These are phyloP conservation scores for Stephania cephalantha DNA, from an alignment of 164 flowering plant species.

Conservation along the genomic window DNA sequence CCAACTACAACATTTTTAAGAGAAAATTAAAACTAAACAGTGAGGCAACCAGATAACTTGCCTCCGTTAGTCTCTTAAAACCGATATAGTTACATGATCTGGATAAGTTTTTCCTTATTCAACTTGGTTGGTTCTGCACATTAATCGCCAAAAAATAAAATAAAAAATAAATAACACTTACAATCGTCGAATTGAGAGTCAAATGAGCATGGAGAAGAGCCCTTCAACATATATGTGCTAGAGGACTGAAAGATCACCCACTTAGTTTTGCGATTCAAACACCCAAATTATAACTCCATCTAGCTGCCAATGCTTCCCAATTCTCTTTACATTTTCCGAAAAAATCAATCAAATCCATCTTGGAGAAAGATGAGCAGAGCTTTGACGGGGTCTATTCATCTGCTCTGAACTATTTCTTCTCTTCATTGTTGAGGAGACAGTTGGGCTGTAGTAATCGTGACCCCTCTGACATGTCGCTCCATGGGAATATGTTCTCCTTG, in stretches of 20 bases:
- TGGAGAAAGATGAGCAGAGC: conserved; percentile 61
- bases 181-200: conserved; percentile 10
- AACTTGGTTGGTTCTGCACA: conserved; percentile 19
- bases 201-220: background rate
- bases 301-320: background rate
- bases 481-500: conserved; percentile 67
- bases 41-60: background rate
- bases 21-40: background rate
- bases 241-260: conserved; percentile 7
- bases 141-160: conserved; percentile 6
- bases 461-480: conserved; percentile 71
- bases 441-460: conserved; percentile 74
- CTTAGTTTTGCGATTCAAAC: background rate
- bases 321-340: background rate
- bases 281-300: background rate
- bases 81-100: background rate
- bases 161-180: conserved; percentile 23
- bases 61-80: background rate
- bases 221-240: conserved; percentile 6
- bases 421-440: conserved; percentile 91
- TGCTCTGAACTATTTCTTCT: conserved; percentile 57
- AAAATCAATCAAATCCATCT: conserved; percentile 56
- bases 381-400: conserved; percentile 38
- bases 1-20: background rate
- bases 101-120: conserved; percentile 7